Percentiles rank a stretch among this genome's conserved stretches.
These are phyloP conservation scores for Vitis rupestris DNA, from an alignment of 164 flowering plant genomes.

Conservation along the genomic window DNA sequence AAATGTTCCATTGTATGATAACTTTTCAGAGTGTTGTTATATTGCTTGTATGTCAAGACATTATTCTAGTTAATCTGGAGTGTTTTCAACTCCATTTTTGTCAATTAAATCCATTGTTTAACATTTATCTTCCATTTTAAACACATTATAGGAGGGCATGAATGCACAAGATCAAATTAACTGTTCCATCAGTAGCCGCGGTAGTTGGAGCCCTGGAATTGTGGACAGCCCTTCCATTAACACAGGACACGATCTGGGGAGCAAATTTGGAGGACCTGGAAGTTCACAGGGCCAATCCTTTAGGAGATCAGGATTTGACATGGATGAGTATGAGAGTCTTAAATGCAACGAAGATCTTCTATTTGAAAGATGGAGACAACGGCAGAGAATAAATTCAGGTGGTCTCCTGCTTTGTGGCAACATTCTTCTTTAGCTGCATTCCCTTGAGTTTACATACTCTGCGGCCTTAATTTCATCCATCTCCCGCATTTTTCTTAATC, in stretches of 20 bases:
- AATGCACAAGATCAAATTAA: slow-evolving; percentile 26
- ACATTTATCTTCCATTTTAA: not conserved
- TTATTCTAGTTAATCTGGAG: too few species aligned
- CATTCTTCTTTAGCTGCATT: slow-evolving; percentile 16
- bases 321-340: slow-evolving; percentile 51
- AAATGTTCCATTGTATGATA: too few species aligned
- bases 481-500: too few species aligned
- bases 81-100: not conserved
- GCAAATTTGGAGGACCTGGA: slow-evolving; percentile 19
- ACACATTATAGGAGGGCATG: slow-evolving; percentile 28
- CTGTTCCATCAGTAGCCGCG: slow-evolving; percentile 49
- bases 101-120: not conserved
- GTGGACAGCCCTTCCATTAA: slow-evolving; percentile 15
- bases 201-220: slow-evolving; percentile 64
- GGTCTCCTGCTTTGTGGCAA: slow-evolving; percentile 55
- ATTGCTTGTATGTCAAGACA: too few species aligned
- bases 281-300: slow-evolving; percentile 13
- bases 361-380: slow-evolving; percentile 59
- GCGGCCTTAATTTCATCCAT: too few species aligned
- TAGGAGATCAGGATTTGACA: slow-evolving; percentile 33
- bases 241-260: slow-evolving; percentile 15
- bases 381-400: slow-evolving; percentile 54
- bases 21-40: too few species aligned
- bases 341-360: slow-evolving; percentile 48
- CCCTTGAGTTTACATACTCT: too few species aligned